Evolutionary conservation across 2,329 filamentous ascomycete genomes (phyloP).

Genomic region (Ramularia endophylla): DNA sequence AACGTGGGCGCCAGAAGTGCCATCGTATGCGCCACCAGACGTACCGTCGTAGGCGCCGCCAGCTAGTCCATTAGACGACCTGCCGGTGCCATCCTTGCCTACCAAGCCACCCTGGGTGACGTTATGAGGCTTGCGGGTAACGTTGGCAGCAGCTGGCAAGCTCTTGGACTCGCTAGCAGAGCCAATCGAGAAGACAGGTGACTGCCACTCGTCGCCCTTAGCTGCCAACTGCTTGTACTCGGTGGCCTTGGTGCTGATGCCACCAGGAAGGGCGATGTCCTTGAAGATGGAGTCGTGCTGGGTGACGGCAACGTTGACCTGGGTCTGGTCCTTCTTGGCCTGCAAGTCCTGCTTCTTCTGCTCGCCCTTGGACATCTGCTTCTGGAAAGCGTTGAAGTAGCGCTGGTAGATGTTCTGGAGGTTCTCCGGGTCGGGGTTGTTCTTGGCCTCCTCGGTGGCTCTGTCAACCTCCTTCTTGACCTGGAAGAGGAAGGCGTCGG

Average conservation of each 20-base stretch:
- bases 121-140: conserved; percentile 56
- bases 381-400: conserved; percentile 70
- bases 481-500: conserved; percentile 66
- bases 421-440: conserved; percentile 61
- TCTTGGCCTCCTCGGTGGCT: conserved; percentile 58
- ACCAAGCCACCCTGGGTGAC: conserved; percentile 32
- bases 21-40: conserved; percentile 8
- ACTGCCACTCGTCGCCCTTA: conserved; percentile 93
- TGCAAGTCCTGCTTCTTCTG: conserved; percentile 61
- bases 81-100: conserved; percentile 4
- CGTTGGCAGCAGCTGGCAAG: conserved; percentile 54
- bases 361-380: conserved; percentile 67
- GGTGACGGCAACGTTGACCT: conserved; percentile 78
- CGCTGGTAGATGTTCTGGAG: conserved; percentile 79
- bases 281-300: conserved; percentile 91
- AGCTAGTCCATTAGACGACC: conserved; percentile 1
- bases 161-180: conserved; percentile 64
- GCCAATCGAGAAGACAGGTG: conserved; percentile 85
- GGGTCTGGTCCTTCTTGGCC: conserved; percentile 52
- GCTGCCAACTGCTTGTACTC: conserved; percentile 83
- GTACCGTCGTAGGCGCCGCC: conserved; percentile 2
- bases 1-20: conserved; percentile 8
- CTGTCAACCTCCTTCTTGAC: conserved; percentile 79
- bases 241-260: conserved; percentile 87
- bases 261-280: conserved; percentile 75